Conservation (phyloP, 2,329 filamentous ascomycete species). For the Claviceps sorghi region DNA sequence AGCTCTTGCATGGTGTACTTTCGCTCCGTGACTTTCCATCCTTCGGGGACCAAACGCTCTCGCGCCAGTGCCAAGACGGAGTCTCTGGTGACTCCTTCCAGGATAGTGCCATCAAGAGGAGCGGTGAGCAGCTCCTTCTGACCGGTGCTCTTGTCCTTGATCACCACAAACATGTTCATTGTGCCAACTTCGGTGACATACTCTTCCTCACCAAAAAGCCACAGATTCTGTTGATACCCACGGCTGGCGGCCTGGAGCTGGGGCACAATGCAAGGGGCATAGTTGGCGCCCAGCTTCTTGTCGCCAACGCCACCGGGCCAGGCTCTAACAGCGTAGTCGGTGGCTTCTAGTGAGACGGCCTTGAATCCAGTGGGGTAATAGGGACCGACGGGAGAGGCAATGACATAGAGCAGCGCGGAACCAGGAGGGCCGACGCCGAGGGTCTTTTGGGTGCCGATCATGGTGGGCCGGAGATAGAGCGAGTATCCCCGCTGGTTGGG, state of each 20-base stretch:
- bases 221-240: constrained; percentile 95
- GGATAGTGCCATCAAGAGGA: constrained; percentile 87
- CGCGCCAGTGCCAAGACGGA: constrained; percentile 75
- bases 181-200: constrained; percentile 95
- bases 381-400: constrained; percentile 88
- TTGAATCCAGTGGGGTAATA: constrained; percentile 99
- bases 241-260: constrained; percentile 82
- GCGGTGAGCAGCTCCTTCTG: constrained; percentile 90
- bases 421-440: constrained; percentile 86
- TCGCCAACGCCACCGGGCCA: constrained; percentile 97
- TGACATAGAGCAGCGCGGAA: constrained; percentile 83
- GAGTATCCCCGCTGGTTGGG: constrained; percentile 78
- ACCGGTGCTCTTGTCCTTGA: constrained; percentile 75
- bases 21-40: constrained; percentile 77
- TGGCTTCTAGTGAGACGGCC: constrained; percentile 87
- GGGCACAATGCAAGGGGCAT: constrained; percentile 96
- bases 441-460: constrained; percentile 94
- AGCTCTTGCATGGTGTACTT: constrained; percentile 88
- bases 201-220: constrained; percentile 92
- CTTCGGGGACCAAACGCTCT: constrained; percentile 68
- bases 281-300: constrained; percentile 98
- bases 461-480: constrained; percentile 85
- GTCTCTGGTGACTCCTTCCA: constrained; percentile 88
- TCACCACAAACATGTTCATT: constrained; percentile 91
- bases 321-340: constrained; percentile 88